Conservation (phyloP, 805 yeast species). For the Yamadazyma nakazawae region DNA sequence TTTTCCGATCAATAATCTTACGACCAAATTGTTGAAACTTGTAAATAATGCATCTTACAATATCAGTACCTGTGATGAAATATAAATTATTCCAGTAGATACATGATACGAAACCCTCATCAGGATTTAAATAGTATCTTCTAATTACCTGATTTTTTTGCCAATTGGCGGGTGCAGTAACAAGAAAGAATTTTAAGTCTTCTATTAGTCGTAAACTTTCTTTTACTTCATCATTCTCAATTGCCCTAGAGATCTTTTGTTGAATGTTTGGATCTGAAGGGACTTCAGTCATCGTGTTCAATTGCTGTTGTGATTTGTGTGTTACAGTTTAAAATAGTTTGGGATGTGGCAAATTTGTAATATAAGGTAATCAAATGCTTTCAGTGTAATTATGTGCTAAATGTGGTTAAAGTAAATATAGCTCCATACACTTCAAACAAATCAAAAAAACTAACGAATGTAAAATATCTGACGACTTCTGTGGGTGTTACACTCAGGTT, state of each 20-base stretch:
- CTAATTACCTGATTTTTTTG: slow-evolving; percentile 82
- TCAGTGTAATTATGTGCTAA: not conserved
- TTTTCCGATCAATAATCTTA: slow-evolving; percentile 77
- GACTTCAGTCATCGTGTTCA: slow-evolving; percentile 2
- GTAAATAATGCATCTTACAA: slow-evolving; percentile 86
- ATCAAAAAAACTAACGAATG: not conserved
- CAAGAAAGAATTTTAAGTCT: slow-evolving; percentile 79
- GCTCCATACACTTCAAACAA: not conserved
- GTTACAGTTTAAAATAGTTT: not conserved
- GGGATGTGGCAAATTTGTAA: not conserved
- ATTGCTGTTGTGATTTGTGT: not conserved
- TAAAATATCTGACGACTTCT: not conserved
- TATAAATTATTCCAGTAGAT: slow-evolving; percentile 88
- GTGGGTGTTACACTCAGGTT: not conserved
- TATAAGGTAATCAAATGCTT: not conserved
- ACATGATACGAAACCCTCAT: slow-evolving; percentile 90
- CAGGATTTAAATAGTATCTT: slow-evolving; percentile 79
- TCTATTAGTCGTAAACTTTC: slow-evolving; percentile 64
- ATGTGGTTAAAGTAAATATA: not conserved
- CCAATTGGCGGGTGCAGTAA: slow-evolving; percentile 96
- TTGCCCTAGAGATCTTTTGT: slow-evolving; percentile 4
- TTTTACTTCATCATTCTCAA: slow-evolving; percentile 13
- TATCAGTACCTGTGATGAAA: slow-evolving; percentile 93
- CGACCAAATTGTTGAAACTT: slow-evolving; percentile 90
- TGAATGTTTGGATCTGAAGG: slow-evolving; percentile 3